These are phyloP conservation scores for Aspergillus pseudoglaucus DNA, from an alignment of 2,329 filamentous ascomycete genomes.

Conservation along the genomic window DNA sequence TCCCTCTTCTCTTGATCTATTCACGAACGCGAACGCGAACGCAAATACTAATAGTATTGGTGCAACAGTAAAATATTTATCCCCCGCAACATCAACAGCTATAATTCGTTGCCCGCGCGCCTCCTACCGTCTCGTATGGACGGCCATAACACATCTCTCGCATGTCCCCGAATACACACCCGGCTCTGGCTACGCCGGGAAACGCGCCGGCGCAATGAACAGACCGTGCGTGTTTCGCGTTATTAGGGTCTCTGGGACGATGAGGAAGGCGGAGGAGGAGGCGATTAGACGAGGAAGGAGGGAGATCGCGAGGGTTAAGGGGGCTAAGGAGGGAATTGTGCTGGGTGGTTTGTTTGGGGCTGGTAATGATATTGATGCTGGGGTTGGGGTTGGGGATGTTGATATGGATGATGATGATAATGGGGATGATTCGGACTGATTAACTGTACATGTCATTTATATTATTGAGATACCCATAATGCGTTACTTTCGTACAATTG, in stretches of 20 bases:
- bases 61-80: constrained; percentile 78
- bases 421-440: constrained; percentile 8
- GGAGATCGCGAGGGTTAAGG: constrained; percentile 62
- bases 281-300: constrained; percentile 70
- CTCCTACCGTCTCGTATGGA: constrained; percentile 84
- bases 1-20: not conserved
- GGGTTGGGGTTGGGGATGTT: constrained; percentile 37
- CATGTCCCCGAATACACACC: constrained; percentile 51
- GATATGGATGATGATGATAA: constrained; percentile 42
- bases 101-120: constrained; percentile 79
- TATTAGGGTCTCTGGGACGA: constrained; percentile 83
- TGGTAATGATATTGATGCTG: constrained; percentile 14
- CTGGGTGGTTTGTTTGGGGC: constrained; percentile 25
- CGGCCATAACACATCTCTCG: constrained; percentile 74
- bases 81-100: constrained; percentile 84
- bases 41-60: not conserved
- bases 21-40: too few relatives aligned
- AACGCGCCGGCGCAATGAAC: constrained; percentile 15
- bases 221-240: constrained; percentile 71
- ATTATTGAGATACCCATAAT: constrained; percentile 22
- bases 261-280: constrained; percentile 85
- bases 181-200: constrained; percentile 5
- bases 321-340: constrained; percentile 40
- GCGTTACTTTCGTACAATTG: constrained; percentile 57
- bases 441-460: constrained; percentile 7